Percentiles rank a stretch among this genome's conserved stretches.
These are phyloP conservation scores for Scytalidium lignicola DNA, from an alignment of 2,329 filamentous ascomycete species.

Conservation along the genomic window DNA sequence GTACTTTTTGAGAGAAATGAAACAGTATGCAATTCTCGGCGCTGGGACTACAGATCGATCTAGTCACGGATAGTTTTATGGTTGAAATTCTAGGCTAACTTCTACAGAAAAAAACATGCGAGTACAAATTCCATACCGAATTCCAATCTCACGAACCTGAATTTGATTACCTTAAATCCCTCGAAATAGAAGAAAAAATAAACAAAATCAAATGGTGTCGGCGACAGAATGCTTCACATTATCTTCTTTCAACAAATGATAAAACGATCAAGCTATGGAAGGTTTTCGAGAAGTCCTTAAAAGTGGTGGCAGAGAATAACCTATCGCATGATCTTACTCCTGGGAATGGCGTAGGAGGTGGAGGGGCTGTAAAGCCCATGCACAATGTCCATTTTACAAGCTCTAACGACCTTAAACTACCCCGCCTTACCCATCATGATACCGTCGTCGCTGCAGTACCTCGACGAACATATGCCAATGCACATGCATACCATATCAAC, in stretches of 20 bases:
- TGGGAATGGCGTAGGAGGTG: slow-evolving; percentile 58
- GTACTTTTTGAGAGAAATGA: slow-evolving; percentile 91
- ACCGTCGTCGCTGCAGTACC: slow-evolving; percentile 96
- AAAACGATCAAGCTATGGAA: slow-evolving; percentile 99
- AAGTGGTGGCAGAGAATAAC: slow-evolving; percentile 98
- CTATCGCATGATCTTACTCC: slow-evolving; percentile 91
- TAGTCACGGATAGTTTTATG: background rate
- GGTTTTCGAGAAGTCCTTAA: slow-evolving; percentile 98
- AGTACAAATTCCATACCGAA: slow-evolving; percentile 99
- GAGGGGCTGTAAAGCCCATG: slow-evolving; percentile 70
- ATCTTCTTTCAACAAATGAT: slow-evolving; percentile 96
- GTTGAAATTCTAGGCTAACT: slow-evolving; percentile 29
- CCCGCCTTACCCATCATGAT: slow-evolving; percentile 94
- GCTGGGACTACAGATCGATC: background rate
- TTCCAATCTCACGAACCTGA: slow-evolving; percentile 99
- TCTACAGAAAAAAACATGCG: slow-evolving; percentile 94
- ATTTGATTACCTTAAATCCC: slow-evolving; percentile 98
- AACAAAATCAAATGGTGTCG: slow-evolving; percentile 99
- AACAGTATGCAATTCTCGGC: slow-evolving; percentile 55
- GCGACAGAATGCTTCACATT: slow-evolving; percentile 97
- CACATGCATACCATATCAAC: slow-evolving; percentile 99
- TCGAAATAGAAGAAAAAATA: slow-evolving; percentile 99
- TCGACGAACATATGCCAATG: slow-evolving; percentile 93
- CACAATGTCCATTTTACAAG: slow-evolving; percentile 72
- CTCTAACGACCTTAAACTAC: slow-evolving; percentile 81